phyloP scores from a whole-genome alignment of 768 basidiomycete genomes.

The Naganishia vaughanmartiniae region DNA sequence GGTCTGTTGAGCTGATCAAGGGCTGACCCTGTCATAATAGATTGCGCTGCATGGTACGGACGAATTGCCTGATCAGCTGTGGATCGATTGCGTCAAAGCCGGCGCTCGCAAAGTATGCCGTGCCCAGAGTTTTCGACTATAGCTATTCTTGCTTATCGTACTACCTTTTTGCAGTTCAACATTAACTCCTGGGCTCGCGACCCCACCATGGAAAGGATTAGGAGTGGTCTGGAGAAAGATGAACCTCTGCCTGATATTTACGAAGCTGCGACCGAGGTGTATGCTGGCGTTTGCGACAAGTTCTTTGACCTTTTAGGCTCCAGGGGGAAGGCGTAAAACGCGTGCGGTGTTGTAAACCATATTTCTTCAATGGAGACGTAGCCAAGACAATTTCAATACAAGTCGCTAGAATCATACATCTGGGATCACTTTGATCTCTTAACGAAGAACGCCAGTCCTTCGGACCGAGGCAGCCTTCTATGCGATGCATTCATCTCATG shows the following conservation, averaged over 20 bases:
- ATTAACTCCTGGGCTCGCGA: slow-evolving; percentile 30
- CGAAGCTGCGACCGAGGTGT: slow-evolving; percentile 26
- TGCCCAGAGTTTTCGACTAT: too few relatives aligned
- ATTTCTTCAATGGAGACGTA: neutral
- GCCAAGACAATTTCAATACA: too few relatives aligned
- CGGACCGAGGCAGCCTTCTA: too few relatives aligned
- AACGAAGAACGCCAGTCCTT: too few relatives aligned
- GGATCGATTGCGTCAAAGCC: slow-evolving; percentile 43
- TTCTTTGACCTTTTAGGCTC: slow-evolving; percentile 25
- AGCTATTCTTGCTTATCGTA: neutral
- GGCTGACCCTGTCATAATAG: neutral
- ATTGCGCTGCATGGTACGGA: slow-evolving; percentile 50
- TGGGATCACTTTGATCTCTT: too few relatives aligned
- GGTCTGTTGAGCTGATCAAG: neutral
- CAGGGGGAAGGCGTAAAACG: slow-evolving; percentile 11
- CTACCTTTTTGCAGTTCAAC: slow-evolving; percentile 17
- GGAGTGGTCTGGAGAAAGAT: slow-evolving; percentile 13
- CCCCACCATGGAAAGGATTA: slow-evolving; percentile 27
- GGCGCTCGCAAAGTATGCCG: slow-evolving; percentile 49
- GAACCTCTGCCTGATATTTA: slow-evolving; percentile 29
- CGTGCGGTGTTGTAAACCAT: neutral
- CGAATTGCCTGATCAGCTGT: slow-evolving; percentile 50
- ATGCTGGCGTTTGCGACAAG: slow-evolving; percentile 22
- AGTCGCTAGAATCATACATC: too few relatives aligned
- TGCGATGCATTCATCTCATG: too few relatives aligned